Conservation (phyloP, 192 early-diverging fungal genomes). For the Backusella sp. region DNA sequence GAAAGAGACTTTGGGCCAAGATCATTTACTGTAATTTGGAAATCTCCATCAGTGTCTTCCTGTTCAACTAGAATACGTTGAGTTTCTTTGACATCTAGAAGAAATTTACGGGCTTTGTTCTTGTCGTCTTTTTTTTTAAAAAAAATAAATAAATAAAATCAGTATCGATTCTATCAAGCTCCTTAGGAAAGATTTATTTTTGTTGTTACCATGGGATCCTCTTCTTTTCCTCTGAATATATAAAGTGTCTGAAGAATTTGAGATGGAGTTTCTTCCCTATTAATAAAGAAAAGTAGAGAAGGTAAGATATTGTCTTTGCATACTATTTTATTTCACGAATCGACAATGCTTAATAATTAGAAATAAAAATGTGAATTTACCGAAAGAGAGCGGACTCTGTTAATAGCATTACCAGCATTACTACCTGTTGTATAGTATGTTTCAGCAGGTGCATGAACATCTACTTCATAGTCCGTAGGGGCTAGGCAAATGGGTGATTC, state of each 20-base stretch:
- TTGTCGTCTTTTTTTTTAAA: constrained; percentile 29
- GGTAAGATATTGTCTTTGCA: no score
- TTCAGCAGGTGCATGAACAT: constrained; percentile 32
- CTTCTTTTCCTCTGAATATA: constrained; percentile 13
- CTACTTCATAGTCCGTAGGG: not conserved
- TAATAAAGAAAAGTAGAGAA: not conserved
- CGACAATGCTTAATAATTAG: no score
- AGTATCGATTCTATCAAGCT: no score
- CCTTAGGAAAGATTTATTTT: not conserved
- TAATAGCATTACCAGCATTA: constrained; percentile 12
- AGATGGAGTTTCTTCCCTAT: not conserved
- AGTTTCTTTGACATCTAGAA: constrained; percentile 84
- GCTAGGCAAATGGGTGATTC: not conserved
- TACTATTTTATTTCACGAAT: no score
- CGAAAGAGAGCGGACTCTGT: constrained; percentile 12
- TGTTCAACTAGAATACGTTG: constrained; percentile 79
- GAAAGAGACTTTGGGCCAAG: constrained; percentile 85
- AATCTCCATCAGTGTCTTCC: constrained; percentile 95
- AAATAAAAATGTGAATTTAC: not conserved
- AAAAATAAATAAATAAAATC: not conserved
- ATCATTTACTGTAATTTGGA: constrained; percentile 93
- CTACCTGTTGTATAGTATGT: constrained; percentile 30
- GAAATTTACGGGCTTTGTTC: constrained; percentile 66
- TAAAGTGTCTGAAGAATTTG: not conserved
- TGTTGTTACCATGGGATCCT: constrained; percentile 20